These are phyloP conservation scores for Alnus glutinosa DNA, from an alignment of 306 rosid genomes.

Conservation along the genomic window DNA sequence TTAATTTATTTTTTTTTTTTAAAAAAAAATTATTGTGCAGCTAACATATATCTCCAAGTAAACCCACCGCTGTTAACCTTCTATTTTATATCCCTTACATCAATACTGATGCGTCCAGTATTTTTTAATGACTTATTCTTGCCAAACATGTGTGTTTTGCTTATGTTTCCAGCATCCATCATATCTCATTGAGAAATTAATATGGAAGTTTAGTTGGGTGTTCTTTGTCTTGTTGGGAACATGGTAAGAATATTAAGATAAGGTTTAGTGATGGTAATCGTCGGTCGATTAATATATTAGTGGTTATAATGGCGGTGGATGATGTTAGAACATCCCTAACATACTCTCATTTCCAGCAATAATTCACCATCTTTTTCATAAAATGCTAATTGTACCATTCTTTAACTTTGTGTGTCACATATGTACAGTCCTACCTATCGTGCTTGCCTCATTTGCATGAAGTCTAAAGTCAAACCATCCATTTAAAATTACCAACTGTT, in stretches of 20 bases:
- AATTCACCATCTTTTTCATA: background rate
- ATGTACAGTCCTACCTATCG: background rate
- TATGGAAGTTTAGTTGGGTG: no score
- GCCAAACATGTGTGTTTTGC: no score
- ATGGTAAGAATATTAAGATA: constrained; percentile 1
- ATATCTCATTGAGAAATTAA: no score
- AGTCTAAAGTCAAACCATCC: background rate
- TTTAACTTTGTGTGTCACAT: background rate
- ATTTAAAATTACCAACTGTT: background rate
- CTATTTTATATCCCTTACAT: background rate
- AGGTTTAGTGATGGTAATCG: background rate
- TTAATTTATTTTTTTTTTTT: no score
- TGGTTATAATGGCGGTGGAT: constrained; percentile 3
- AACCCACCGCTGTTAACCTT: no score
- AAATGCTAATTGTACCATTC: background rate
- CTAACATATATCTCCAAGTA: no score
- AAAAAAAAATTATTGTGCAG: no score
- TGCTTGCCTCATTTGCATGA: background rate
- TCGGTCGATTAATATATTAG: background rate
- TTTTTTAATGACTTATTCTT: no score
- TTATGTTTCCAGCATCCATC: no score
- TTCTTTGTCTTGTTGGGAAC: no score
- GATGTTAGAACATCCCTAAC: constrained; percentile 7
- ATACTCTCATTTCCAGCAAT: background rate
- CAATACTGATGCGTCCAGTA: no score